Percentiles rank a stretch among this genome's conserved stretches.
phyloP scores from a whole-genome alignment of 163 green algal genomes.

The Chlorella variabilis region DNA sequence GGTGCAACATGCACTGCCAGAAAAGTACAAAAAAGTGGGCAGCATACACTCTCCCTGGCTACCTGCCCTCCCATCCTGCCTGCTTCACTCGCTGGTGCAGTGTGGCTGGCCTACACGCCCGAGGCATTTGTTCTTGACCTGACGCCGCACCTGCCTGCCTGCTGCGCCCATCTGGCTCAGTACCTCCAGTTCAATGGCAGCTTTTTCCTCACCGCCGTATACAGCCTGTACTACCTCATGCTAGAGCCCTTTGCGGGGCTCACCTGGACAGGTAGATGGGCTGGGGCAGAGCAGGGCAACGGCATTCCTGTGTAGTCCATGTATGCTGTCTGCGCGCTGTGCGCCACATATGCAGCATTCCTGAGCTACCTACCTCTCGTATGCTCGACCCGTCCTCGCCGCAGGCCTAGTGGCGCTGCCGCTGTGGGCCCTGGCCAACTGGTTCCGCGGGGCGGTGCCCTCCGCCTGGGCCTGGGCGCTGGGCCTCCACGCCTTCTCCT shows the following conservation, averaged over 20 bases:
- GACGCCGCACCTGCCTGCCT: constrained; percentile 6
- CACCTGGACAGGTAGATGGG: constrained; percentile 64
- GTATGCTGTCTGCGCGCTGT: too few relatives aligned
- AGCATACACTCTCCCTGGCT: background rate
- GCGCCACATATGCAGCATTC: too few relatives aligned
- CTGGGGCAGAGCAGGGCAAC: background rate
- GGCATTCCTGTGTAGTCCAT: background rate
- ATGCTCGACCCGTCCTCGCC: background rate
- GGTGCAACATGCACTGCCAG: background rate
- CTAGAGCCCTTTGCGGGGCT: constrained; percentile 76
- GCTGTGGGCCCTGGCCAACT: constrained; percentile 64
- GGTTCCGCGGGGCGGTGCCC: constrained; percentile 56
- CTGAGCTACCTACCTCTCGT: background rate
- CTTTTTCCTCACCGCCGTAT: constrained; percentile 53
- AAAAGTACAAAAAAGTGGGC: background rate
- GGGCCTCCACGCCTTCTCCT: constrained; percentile 73
- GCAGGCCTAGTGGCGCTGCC: constrained; percentile 66
- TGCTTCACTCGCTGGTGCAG: background rate
- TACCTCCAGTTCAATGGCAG: constrained; percentile 50
- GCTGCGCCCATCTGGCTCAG: constrained; percentile 11
- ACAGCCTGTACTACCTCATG: constrained; percentile 73
- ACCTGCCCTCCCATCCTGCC: background rate
- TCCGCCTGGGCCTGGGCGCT: constrained; percentile 69
- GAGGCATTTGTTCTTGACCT: constrained; percentile 31
- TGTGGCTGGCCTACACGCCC: constrained; percentile 70